Evolutionary conservation across 2,329 filamentous ascomycete species (phyloP).

Genomic region (Aspergillus ochraceoroseus): DNA sequence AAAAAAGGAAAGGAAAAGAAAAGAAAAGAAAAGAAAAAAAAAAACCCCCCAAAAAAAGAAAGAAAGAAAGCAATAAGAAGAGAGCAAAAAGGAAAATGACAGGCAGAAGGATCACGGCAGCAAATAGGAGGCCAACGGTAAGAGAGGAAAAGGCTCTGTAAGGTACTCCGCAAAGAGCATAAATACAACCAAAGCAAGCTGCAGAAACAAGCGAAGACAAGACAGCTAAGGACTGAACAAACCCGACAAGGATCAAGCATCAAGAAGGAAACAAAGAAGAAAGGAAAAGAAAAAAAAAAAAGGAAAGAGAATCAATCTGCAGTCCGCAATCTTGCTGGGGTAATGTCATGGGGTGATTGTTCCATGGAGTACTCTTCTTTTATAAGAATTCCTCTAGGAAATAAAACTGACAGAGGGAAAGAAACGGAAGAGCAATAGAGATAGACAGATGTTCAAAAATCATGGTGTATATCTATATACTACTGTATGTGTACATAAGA

Average conservation of each 20-base stretch:
- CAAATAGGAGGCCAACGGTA: constrained; percentile 1
- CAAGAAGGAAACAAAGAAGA: constrained; percentile 1
- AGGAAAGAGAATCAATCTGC: not conserved
- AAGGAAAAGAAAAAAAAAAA: not conserved
- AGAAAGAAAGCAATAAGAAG: not conserved
- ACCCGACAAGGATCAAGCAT: constrained; percentile 17
- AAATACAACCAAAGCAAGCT: constrained; percentile 8
- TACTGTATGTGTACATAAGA: too few relatives aligned
- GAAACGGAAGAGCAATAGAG: too few relatives aligned
- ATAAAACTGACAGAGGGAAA: too few relatives aligned
- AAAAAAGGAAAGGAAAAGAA: not conserved
- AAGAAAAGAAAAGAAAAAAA: constrained; percentile 3
- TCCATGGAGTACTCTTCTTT: too few relatives aligned
- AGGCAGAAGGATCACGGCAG: constrained; percentile 6
- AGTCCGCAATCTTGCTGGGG: too few relatives aligned
- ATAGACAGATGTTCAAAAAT: too few relatives aligned
- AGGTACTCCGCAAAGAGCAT: constrained; percentile 3
- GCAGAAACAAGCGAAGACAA: not conserved
- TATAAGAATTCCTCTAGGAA: too few relatives aligned
- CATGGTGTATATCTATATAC: too few relatives aligned
- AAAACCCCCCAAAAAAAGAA: too few relatives aligned
- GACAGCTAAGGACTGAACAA: constrained; percentile 3
- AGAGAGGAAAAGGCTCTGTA: not conserved
- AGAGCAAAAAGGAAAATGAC: not conserved
- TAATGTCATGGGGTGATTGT: too few relatives aligned